Conservation (phyloP, 1,284 basidiomycete genomes). For the Abortiporus biennis region DNA sequence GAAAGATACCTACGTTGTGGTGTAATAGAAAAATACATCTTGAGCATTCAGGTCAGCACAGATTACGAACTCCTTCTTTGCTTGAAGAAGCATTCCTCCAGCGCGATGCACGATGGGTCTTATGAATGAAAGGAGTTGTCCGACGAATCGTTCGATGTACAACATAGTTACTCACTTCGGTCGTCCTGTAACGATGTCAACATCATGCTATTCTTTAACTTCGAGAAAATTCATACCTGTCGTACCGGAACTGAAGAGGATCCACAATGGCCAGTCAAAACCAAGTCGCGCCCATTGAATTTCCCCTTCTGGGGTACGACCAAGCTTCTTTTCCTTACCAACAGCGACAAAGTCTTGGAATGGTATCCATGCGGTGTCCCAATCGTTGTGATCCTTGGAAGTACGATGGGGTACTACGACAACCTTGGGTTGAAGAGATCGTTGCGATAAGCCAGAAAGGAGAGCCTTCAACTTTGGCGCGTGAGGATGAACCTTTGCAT, state of each 20-base stretch:
- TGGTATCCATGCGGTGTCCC: constrained; percentile 40
- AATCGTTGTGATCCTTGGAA: too few relatives aligned
- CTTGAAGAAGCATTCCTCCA: constrained; percentile 83
- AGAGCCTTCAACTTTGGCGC: constrained; percentile 59
- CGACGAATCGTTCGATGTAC: constrained; percentile 9
- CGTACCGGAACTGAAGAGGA: constrained; percentile 83
- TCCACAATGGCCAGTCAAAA: constrained; percentile 85
- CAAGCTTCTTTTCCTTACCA: constrained; percentile 38
- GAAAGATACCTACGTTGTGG: constrained; percentile 62
- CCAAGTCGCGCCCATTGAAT: constrained; percentile 53
- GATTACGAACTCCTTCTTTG: constrained; percentile 76
- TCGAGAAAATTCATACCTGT: constrained; percentile 45
- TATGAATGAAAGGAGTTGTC: constrained; percentile 9
- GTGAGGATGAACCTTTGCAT: constrained; percentile 65
- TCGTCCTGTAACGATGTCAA: background rate
- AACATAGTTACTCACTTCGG: constrained; percentile 43
- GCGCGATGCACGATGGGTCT: constrained; percentile 83
- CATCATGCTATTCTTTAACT: background rate
- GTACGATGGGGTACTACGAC: constrained; percentile 53
- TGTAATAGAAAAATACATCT: constrained; percentile 86
- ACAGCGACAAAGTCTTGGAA: constrained; percentile 55
- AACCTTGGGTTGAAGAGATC: constrained; percentile 40
- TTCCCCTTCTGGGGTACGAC: constrained; percentile 43
- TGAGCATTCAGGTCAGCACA: constrained; percentile 66
- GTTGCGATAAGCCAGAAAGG: constrained; percentile 41